Evolutionary conservation across 2,329 filamentous ascomycete genomes (phyloP).

Genomic region (Ophiocordyceps robertsii): DNA sequence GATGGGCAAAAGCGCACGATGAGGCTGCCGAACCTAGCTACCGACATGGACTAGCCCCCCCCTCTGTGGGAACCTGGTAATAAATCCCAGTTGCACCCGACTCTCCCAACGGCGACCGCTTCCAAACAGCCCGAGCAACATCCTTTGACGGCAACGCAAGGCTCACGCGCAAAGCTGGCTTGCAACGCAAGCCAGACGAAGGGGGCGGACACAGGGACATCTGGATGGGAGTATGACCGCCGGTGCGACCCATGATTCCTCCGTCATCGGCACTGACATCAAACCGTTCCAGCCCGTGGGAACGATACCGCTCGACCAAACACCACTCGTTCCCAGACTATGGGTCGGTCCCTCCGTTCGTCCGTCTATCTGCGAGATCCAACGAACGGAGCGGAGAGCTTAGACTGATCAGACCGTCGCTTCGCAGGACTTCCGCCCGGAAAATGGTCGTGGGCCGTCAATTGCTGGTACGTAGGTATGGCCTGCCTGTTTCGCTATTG

Average conservation of each 20-base stretch:
- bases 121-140: too few relatives aligned
- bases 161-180: too few relatives aligned
- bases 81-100: too few relatives aligned
- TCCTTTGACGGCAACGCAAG: too few relatives aligned
- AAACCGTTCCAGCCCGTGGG: conserved; percentile 12
- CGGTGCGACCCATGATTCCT: neutral
- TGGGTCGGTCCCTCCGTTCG: conserved; percentile 17
- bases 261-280: conserved; percentile 2
- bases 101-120: too few relatives aligned
- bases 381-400: neutral
- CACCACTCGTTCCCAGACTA: conserved; percentile 27
- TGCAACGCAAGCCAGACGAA: too few relatives aligned
- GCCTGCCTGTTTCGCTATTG: neutral
- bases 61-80: too few relatives aligned
- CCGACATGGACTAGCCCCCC: too few relatives aligned
- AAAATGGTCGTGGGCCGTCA: neutral
- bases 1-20: too few relatives aligned
- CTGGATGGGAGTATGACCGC: conserved; percentile 17
- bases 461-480: neutral
- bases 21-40: too few relatives aligned
- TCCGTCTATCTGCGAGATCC: neutral
- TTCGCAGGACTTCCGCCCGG: neutral
- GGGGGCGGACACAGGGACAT: conserved; percentile 4
- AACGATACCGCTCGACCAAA: conserved; percentile 19
- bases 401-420: neutral